Evolutionary conservation across 2,329 filamentous ascomycete species (phyloP).

Genomic region (Colletotrichum falcatum): DNA sequence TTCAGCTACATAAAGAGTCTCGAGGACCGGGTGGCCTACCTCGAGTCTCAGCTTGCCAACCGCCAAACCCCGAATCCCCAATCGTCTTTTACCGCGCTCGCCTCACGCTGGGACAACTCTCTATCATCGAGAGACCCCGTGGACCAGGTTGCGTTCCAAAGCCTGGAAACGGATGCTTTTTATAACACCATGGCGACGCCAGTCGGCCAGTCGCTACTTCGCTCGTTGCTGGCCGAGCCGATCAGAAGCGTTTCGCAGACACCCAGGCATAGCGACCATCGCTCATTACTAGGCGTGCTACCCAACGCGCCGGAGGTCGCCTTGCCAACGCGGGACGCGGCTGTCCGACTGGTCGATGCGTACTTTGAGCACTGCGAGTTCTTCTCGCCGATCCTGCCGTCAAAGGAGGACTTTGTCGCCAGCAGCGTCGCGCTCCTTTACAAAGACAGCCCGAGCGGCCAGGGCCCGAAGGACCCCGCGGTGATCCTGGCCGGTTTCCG

Average conservation of each 20-base stretch:
- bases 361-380: slow-evolving; percentile 49
- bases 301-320: slow-evolving; percentile 31
- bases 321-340: slow-evolving; percentile 35
- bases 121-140: slow-evolving; percentile 7
- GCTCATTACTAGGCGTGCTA: slow-evolving; percentile 38
- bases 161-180: background rate
- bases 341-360: slow-evolving; percentile 38
- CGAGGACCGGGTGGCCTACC: slow-evolving; percentile 45
- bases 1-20: slow-evolving; percentile 46
- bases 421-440: slow-evolving; percentile 32
- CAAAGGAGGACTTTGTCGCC: slow-evolving; percentile 38
- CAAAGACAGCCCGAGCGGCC: background rate
- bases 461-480: background rate
- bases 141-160: slow-evolving; percentile 1
- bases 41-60: slow-evolving; percentile 41
- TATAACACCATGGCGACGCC: background rate
- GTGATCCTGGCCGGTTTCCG: slow-evolving; percentile 19
- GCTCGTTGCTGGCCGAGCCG: slow-evolving; percentile 31
- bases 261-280: slow-evolving; percentile 20
- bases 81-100: background rate
- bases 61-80: slow-evolving; percentile 1
- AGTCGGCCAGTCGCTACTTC: slow-evolving; percentile 28
- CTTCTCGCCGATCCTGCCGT: slow-evolving; percentile 45
- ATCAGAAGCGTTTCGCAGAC: slow-evolving; percentile 8
- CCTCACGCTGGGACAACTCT: background rate